These are phyloP conservation scores for Cylindrotheca closterium DNA, from an alignment of 108 stramenopile genomes.

Conservation along the genomic window DNA sequence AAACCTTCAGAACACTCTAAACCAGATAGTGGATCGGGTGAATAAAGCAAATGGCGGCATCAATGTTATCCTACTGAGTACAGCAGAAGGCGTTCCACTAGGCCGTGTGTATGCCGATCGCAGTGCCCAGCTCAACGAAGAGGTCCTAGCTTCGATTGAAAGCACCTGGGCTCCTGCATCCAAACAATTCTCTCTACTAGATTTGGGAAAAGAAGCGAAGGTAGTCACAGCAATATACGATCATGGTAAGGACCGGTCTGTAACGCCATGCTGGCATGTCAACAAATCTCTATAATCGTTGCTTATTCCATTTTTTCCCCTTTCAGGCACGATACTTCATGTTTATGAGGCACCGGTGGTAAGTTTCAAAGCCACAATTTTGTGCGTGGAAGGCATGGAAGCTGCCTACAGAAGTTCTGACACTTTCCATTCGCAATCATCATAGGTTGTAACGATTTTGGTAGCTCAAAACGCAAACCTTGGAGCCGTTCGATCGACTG, in stretches of 20 bases:
- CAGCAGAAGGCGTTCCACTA: constrained; percentile 58
- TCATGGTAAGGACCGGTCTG: constrained; percentile 26
- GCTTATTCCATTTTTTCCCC: background rate
- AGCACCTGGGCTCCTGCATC: constrained; percentile 56
- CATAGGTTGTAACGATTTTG: constrained; percentile 47
- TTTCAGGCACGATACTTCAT: constrained; percentile 47
- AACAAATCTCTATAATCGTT: background rate
- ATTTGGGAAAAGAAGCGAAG: constrained; percentile 49
- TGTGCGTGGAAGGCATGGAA: background rate
- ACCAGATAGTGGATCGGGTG: constrained; percentile 33
- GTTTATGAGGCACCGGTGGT: constrained; percentile 56
- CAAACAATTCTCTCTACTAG: constrained; percentile 55
- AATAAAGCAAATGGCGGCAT: constrained; percentile 40
- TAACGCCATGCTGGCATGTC: background rate
- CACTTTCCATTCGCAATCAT: background rate
- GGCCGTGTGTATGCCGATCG: constrained; percentile 40
- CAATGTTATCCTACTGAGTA: constrained; percentile 46
- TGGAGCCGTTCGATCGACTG: constrained; percentile 53
- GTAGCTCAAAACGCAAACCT: constrained; percentile 39
- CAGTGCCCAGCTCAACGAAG: constrained; percentile 28
- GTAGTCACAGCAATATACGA: constrained; percentile 55
- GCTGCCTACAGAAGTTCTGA: background rate
- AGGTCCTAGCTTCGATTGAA: constrained; percentile 46
- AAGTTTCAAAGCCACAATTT: background rate
- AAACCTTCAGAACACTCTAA: constrained; percentile 40